These are phyloP conservation scores for Spathaspora girioi DNA, from an alignment of 805 yeast species.

Conservation along the genomic window DNA sequence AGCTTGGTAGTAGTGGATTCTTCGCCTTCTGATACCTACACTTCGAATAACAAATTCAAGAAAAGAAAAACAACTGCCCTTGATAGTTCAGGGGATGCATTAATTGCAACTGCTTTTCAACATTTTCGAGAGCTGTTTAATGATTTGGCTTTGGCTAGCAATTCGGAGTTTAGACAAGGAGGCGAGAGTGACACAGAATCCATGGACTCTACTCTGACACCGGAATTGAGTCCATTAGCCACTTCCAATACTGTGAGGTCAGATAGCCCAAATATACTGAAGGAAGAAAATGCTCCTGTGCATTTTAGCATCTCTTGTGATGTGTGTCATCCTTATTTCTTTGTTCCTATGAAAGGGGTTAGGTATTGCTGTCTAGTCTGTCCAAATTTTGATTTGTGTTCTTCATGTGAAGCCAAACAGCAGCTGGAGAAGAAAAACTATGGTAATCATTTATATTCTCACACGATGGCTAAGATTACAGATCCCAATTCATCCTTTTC, in stretches of 20 bases:
- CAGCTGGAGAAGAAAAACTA: slow-evolving; percentile 8
- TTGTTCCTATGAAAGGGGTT: slow-evolving; percentile 39
- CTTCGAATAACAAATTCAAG: not conserved
- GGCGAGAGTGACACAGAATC: slow-evolving; percentile 1
- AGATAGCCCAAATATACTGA: not conserved
- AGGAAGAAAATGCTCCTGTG: slow-evolving; percentile 4
- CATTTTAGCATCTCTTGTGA: slow-evolving; percentile 33
- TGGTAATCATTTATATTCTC: slow-evolving; percentile 20
- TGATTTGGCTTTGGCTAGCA: slow-evolving; percentile 8
- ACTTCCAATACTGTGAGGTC: not conserved
- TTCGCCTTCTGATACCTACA: slow-evolving; percentile 6
- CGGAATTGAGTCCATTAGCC: not conserved
- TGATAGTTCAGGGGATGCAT: slow-evolving; percentile 20
- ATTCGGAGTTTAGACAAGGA: slow-evolving; percentile 1
- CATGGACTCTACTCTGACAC: slow-evolving; percentile 1
- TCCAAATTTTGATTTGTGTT: slow-evolving; percentile 51
- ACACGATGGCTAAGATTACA: slow-evolving; percentile 29
- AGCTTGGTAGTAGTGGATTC: slow-evolving; percentile 27
- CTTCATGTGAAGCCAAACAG: slow-evolving; percentile 22
- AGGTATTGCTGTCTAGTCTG: slow-evolving; percentile 53
- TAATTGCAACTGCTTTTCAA: slow-evolving; percentile 26
- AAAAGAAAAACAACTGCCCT: slow-evolving; percentile 10
- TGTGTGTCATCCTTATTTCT: slow-evolving; percentile 25
- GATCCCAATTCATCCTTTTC: slow-evolving; percentile 9
- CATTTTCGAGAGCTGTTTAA: slow-evolving; percentile 21